phyloP scores from a whole-genome alignment of 352 stramenopile genomes.

The Globisporangium takayamanum region DNA sequence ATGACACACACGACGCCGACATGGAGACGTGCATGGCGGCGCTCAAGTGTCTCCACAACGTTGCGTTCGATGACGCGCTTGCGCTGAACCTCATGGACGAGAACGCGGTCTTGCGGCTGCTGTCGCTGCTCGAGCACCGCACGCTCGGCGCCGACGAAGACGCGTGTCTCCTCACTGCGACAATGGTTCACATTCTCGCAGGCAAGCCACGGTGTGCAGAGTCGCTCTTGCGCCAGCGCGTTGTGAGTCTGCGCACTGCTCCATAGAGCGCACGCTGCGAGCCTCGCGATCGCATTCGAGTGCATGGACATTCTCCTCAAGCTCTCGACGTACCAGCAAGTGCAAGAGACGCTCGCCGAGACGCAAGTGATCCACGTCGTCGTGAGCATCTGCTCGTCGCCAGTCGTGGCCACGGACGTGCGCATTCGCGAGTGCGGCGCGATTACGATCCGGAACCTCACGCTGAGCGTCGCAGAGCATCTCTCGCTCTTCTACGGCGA shows the following conservation, averaged over 20 bases:
- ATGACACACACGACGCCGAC: not conserved
- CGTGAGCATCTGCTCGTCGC: constrained; percentile 43
- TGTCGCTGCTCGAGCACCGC: constrained; percentile 40
- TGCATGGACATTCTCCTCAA: constrained; percentile 45
- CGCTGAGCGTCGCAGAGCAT: constrained; percentile 56
- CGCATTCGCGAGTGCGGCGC: constrained; percentile 48
- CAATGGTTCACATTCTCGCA: constrained; percentile 39
- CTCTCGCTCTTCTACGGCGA: constrained; percentile 48
- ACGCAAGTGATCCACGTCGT: constrained; percentile 60
- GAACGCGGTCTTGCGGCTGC: constrained; percentile 29
- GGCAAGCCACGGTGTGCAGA: constrained; percentile 43
- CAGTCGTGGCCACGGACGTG: constrained; percentile 9
- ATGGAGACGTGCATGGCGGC: constrained; percentile 60
- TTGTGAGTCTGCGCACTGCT: constrained; percentile 52
- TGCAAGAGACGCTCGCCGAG: constrained; percentile 42
- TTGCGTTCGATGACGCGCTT: constrained; percentile 51
- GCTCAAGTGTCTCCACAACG: constrained; percentile 62
- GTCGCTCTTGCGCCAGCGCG: constrained; percentile 34
- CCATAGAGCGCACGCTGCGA: constrained; percentile 30
- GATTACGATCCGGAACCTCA: constrained; percentile 60
- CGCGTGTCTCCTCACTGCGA: constrained; percentile 35
- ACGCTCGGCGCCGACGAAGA: constrained; percentile 28
- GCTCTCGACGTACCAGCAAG: constrained; percentile 65
- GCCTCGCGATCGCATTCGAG: constrained; percentile 30
- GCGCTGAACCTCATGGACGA: constrained; percentile 57